These are phyloP conservation scores for Kurtzmaniella natalensis DNA, from an alignment of 1,139 yeast species.

Conservation along the genomic window DNA sequence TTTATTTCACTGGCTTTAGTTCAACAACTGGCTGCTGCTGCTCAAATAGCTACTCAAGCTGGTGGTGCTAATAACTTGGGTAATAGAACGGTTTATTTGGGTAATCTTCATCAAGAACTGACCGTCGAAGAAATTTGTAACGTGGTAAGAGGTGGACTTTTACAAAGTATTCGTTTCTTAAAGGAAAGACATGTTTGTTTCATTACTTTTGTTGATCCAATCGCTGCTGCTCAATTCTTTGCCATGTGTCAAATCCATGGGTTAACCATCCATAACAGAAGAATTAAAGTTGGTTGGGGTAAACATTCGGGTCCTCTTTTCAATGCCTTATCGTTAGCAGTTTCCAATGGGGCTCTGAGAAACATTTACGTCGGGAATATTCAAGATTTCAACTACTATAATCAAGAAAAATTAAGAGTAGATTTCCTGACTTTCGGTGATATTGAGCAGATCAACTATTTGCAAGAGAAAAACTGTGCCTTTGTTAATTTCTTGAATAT, in stretches of 20 bases:
- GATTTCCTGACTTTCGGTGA: constrained; percentile 75
- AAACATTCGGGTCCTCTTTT: constrained; percentile 88
- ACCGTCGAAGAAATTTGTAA: constrained; percentile 91
- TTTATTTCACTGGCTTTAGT: constrained; percentile 56
- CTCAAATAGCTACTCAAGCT: constrained; percentile 67
- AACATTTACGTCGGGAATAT: constrained; percentile 82
- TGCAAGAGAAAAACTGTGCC: constrained; percentile 77
- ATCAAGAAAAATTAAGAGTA: constrained; percentile 50
- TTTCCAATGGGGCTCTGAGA: constrained; percentile 91
- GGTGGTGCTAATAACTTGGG: constrained; percentile 81
- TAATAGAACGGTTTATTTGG: constrained; percentile 87
- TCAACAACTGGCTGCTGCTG: constrained; percentile 68
- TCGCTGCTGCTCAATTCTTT: constrained; percentile 90
- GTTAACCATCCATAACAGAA: constrained; percentile 70
- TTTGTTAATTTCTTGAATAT: constrained; percentile 78
- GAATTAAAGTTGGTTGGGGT: constrained; percentile 94
- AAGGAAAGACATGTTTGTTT: constrained; percentile 86
- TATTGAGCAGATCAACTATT: constrained; percentile 73
- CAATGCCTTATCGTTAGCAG: constrained; percentile 76
- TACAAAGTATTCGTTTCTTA: constrained; percentile 69
- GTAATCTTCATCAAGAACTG: constrained; percentile 80
- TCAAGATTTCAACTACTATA: constrained; percentile 45
- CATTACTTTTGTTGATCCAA: constrained; percentile 85
- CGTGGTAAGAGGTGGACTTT: constrained; percentile 86
- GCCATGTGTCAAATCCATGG: constrained; percentile 86